Evolutionary conservation across 192 early-diverging fungal genomes (phyloP), one percentile per base, ranked within the genome.

Genomic region (Radiomyces spectabilis): DNA sequence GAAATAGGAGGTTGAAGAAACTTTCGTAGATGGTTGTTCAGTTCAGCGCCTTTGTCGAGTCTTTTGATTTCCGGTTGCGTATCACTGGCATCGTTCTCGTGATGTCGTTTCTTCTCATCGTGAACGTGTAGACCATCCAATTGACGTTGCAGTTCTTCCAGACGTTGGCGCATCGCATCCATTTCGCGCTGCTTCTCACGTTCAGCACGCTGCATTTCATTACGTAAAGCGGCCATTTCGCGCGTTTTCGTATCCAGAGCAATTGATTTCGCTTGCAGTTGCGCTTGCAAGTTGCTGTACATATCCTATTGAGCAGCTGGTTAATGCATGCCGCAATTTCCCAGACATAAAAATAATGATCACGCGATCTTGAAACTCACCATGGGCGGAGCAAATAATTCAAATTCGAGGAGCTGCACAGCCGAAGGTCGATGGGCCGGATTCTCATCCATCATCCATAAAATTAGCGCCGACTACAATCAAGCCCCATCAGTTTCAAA

Each of bases 371-470:
- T 9, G 16, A n/a, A n/a, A n/a, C n/a, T n/a, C n/a, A n/a, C n/a
- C n/a, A n/a, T n/a, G n/a, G n/a, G n/a, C n/a, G n/a, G 75, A 2
- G 81, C 68, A 44, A 85, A 79, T 44, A 85, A 56, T 54, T 85
- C 87, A 62, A 85, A 82, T 5, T 85, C 74, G 49, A 95, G 55
- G 13, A 92, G 73, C 48, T 90, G 76, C 32, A 65, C 56, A 0
- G 89, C 85, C 30, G 71, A 78, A 0, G 90, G 92, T 5, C 93
- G 75, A 44, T 76, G 47, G 6, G 55, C 56, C 0, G 92, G 87
- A 52, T 94, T 80, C 5, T 78, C 71, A 9, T 85, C 73, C 83
- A 91, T 88, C 59, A 97, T 68, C 76, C 86, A 88, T 26, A 91
- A 68, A 22, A 97, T 82, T 31, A 95, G 68, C 4, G 89, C 86